Base-by-base conservation (phyloP, 2,329 filamentous ascomycete species). In the Diaporthe humulicola region DNA sequence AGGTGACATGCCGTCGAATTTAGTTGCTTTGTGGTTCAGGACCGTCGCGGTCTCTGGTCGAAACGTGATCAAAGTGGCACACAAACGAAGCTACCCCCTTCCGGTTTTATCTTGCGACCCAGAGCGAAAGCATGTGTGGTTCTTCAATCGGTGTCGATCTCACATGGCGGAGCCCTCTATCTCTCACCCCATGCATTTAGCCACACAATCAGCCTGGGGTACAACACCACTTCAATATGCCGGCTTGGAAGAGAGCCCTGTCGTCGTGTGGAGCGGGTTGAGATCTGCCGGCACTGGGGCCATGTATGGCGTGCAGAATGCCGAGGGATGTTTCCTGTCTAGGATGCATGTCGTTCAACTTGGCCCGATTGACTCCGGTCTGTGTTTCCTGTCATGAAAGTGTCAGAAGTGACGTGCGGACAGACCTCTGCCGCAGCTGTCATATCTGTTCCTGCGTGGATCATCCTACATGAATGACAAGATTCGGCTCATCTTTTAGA, bases 71-170 rank as follows among this genome's bases (percentile, higher is more conserved):
- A 54, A n/a, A 25, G 64, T 69, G 40, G n/a, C 48, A 54, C 48
- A 52, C 64, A 69, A 69, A 52, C 64, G n/a, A 52, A 38, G 22
- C 48, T 69, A 69, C 45, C 64, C 60, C 48, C 33, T 69, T 69
- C 48, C 33, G 45, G 64, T 69, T 69, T 69, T 9, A 69, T 69
- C 64, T 54, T 69, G 64, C 64, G 64, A 69, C 33, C 64, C 33
- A 69, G 45, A 54, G 45, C 15, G 25, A 54, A 69, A 54, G 48
- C 15, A 69, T 67, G 45, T 40, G 45, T 40, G 64, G 33, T 54
- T 8, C 45, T 40, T 69, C 15, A 52, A 54, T 30, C 14, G 48
- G 45, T 17, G 64, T 54, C 33, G 48, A 54, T 69, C 64, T 52
- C 64, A 54, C 64, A 69, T 19, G 33, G n/a, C 12, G 19, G 19